Conservation (phyloP, 2,329 filamentous ascomycete species). For the Aspergillus neoniger region DNA sequence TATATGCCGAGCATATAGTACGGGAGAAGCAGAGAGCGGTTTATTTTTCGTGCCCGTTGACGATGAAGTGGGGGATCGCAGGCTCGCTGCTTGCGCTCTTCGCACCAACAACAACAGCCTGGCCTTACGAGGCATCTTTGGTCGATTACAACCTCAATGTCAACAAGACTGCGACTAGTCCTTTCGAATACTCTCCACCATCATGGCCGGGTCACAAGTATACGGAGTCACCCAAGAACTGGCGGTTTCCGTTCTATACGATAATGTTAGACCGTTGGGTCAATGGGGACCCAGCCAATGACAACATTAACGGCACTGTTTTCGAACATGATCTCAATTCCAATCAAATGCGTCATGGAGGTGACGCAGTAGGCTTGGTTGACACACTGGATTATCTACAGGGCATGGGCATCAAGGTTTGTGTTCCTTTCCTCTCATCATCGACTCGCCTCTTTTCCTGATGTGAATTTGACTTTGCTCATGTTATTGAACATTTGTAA, state of each 20-base stretch:
- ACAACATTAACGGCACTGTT: slow-evolving; percentile 61
- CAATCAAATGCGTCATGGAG: slow-evolving; percentile 65
- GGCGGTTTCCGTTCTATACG: slow-evolving; percentile 68
- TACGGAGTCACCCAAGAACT: slow-evolving; percentile 59
- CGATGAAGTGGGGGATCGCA: slow-evolving; percentile 36
- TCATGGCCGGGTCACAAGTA: slow-evolving; percentile 57
- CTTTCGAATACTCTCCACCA: slow-evolving; percentile 60
- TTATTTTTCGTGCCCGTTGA: slow-evolving; percentile 17
- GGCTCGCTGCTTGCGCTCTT: slow-evolving; percentile 32
- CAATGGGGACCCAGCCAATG: slow-evolving; percentile 65
- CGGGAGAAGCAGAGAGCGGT: slow-evolving; percentile 1
- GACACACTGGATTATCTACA: slow-evolving; percentile 66
- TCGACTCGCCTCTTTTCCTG: background rate
- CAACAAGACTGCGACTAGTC: slow-evolving; percentile 57
- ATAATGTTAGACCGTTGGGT: slow-evolving; percentile 65
- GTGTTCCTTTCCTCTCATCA: background rate
- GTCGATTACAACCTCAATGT: slow-evolving; percentile 62
- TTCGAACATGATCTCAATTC: slow-evolving; percentile 63
- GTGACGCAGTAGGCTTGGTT: slow-evolving; percentile 59
- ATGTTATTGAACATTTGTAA: slow-evolving; percentile 11
- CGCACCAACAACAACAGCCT: slow-evolving; percentile 28
- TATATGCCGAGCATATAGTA: slow-evolving; percentile 27
- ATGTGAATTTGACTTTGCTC: background rate
- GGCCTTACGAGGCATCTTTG: slow-evolving; percentile 54
- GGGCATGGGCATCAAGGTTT: slow-evolving; percentile 64